Percentiles rank a stretch among this genome's conserved stretches.
Evolutionary conservation across 2,329 filamentous ascomycete genomes (phyloP).

Genomic region (Pyricularia sp.): DNA sequence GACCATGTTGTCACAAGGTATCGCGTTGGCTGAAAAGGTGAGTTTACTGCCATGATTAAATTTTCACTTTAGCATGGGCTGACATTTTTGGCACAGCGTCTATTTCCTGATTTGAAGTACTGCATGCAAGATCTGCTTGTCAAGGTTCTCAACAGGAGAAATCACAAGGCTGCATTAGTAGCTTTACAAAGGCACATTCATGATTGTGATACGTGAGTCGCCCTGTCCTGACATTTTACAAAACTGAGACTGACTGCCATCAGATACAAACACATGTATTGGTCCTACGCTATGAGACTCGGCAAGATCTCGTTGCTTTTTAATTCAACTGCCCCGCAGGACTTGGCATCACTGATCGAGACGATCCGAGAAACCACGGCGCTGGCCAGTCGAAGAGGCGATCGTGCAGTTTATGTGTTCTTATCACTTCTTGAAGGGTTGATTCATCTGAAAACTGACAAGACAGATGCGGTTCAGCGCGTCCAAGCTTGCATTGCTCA

Average conservation of each 20-base stretch:
- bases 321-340: constrained; percentile 48
- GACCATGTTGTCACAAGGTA: constrained; percentile 61
- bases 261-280: constrained; percentile 56
- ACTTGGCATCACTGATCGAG: constrained; percentile 51
- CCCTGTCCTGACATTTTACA: constrained; percentile 1
- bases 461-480: constrained; percentile 57
- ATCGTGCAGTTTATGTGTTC: constrained; percentile 55
- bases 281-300: constrained; percentile 71
- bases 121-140: constrained; percentile 66
- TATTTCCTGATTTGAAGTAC: constrained; percentile 61
- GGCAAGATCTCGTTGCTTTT: constrained; percentile 62
- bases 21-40: constrained; percentile 59
- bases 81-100: constrained; percentile 29
- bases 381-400: constrained; percentile 50
- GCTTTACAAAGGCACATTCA: constrained; percentile 59
- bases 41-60: not conserved
- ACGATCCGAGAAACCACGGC: constrained; percentile 56
- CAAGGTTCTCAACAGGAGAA: constrained; percentile 61
- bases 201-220: constrained; percentile 53
- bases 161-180: constrained; percentile 63
- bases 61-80: not conserved
- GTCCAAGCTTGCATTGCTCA: constrained; percentile 68
- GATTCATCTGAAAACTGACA: constrained; percentile 54
- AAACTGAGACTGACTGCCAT: constrained; percentile 11
- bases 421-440: constrained; percentile 61